phyloP scores from a whole-genome alignment of 1,284 basidiomycete genomes.

The Pseudozyma sp. region DNA sequence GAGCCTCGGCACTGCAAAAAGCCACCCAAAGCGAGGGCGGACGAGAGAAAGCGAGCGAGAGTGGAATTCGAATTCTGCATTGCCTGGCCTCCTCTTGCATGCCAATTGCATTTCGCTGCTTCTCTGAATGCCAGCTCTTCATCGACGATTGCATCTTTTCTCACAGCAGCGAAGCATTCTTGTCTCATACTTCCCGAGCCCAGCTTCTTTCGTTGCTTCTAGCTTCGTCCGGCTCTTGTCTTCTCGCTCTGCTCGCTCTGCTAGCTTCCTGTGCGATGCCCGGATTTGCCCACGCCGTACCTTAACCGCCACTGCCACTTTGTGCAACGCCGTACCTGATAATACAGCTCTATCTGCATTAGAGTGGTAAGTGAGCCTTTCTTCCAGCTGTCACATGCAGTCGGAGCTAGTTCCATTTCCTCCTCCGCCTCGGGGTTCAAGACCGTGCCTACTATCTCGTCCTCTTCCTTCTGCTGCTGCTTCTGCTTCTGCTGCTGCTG shows the following conservation, averaged over 20 bases:
- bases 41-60: not conserved
- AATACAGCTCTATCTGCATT: not conserved
- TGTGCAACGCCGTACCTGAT: not conserved
- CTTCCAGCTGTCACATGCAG: slow-evolving; percentile 18
- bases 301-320: not conserved
- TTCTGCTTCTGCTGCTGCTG: no score
- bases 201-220: slow-evolving; percentile 9
- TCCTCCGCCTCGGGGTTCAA: slow-evolving; percentile 36
- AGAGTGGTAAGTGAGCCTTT: not conserved
- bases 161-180: not conserved
- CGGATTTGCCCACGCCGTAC: slow-evolving; percentile 20
- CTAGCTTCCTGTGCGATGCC: slow-evolving; percentile 8
- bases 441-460: not conserved
- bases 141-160: slow-evolving; percentile 18
- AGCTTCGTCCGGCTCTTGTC: not conserved
- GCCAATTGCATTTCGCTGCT: slow-evolving; percentile 2
- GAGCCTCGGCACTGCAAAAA: slow-evolving; percentile 10
- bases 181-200: slow-evolving; percentile 25
- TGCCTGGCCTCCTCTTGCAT: slow-evolving; percentile 1
- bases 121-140: not conserved
- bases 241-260: not conserved
- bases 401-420: slow-evolving; percentile 18
- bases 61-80: slow-evolving; percentile 25
- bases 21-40: not conserved
- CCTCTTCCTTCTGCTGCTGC: not conserved